phyloP scores from a whole-genome alignment of 768 basidiomycete genomes.

The Collybia nuda region DNA sequence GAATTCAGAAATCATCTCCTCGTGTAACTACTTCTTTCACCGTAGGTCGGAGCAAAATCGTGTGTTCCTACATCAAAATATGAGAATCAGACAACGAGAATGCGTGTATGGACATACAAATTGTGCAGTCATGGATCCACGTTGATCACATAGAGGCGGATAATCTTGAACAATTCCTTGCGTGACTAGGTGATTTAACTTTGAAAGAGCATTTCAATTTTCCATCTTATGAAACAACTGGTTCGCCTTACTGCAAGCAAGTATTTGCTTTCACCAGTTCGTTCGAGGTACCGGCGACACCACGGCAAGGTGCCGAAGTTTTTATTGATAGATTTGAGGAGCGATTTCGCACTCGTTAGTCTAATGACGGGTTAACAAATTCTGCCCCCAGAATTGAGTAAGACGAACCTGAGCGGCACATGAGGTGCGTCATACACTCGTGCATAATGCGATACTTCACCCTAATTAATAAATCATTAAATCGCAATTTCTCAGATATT shows the following conservation, averaged over 20 bases:
- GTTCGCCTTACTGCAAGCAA: slow-evolving; percentile 72
- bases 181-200: slow-evolving; percentile 88
- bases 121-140: slow-evolving; percentile 92
- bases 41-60: slow-evolving; percentile 81
- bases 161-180: slow-evolving; percentile 91
- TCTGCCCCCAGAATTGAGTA: not conserved
- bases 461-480: slow-evolving; percentile 41
- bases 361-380: slow-evolving; percentile 33
- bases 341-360: slow-evolving; percentile 78
- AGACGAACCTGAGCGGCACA: slow-evolving; percentile 68
- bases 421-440: slow-evolving; percentile 66
- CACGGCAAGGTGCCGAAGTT: slow-evolving; percentile 96
- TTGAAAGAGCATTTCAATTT: slow-evolving; percentile 5
- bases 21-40: slow-evolving; percentile 84
- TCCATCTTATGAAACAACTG: not conserved
- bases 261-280: slow-evolving; percentile 90
- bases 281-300: slow-evolving; percentile 93
- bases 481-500: no score
- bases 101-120: slow-evolving; percentile 49
- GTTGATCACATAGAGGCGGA: slow-evolving; percentile 86
- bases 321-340: slow-evolving; percentile 85
- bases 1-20: slow-evolving; percentile 72
- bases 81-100: not conserved
- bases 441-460: slow-evolving; percentile 94
- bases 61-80: slow-evolving; percentile 63